Evolutionary conservation across 1,284 basidiomycete genomes (phyloP), one percentile per base, ranked within the genome.

Genomic region (Puccinia coronata): DNA sequence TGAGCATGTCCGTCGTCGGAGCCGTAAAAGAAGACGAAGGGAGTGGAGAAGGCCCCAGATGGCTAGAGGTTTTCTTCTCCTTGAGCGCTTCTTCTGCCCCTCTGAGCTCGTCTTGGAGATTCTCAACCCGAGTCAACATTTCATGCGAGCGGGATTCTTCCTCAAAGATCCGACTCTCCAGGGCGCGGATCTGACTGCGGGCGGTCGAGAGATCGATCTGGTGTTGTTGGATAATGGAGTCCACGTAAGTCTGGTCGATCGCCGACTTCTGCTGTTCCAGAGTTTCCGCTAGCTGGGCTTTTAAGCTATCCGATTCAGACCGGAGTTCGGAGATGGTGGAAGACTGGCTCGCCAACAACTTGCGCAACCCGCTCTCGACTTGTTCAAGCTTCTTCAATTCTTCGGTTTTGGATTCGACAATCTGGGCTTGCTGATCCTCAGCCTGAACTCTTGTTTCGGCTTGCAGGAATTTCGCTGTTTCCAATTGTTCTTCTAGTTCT

Each of bases 131-230:
- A n/a, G 78, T 80, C 41, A 80, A 49, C 78, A 80, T 80, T 43
- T 80, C 78, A 73, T 72, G 78, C 11, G 78, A 72, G 20, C 57
- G 71, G 20, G 78, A 80, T 55, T 81, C 71, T 67, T 81, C 79
- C 65, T 81, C 79, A 41, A 81, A 81, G 20, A 81, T 41, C 51
- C 72, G 51, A 47, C 36, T 81, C 49, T 81, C 79, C 55, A 81
- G 43, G 31, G 55, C 61, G 25, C 79, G 39, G 34, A 81, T 81
- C 43, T 81, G 79, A 81, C 71, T 81, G 11, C 79, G 55, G 20
- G 79, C 79, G 28, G 70, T 81, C 43, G 79, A 81, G 34, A 81
- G 63, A 72, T 81, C 79, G 18, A 81, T 81, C 51, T 70, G 70
- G 55, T 81, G 79, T 67, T 81, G 79, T 57, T 74, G 71, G 16